Percentiles rank a stretch among this genome's conserved stretches.
These are phyloP conservation scores for Hypoxylon subgilvum DNA, from an alignment of 495 filamentous ascomycete species.

Conservation along the genomic window DNA sequence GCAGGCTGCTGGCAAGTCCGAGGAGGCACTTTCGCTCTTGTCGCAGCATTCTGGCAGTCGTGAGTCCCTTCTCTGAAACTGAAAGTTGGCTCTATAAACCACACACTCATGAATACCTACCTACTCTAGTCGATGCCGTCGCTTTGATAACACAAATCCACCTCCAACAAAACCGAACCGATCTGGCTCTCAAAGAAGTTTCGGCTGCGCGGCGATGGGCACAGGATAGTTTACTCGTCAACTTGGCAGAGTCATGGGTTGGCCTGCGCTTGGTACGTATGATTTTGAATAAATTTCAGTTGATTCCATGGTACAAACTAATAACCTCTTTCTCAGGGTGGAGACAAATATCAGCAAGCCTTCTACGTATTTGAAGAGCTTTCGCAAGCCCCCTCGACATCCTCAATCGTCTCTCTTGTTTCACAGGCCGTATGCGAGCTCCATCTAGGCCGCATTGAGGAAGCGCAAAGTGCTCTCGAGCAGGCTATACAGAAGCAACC, in stretches of 20 bases:
- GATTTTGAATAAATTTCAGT: neutral
- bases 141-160: slow-evolving; percentile 88
- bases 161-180: slow-evolving; percentile 85
- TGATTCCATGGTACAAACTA: slow-evolving; percentile 1
- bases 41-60: slow-evolving; percentile 86
- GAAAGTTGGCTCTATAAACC: neutral
- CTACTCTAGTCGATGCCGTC: slow-evolving; percentile 60
- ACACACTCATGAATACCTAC: neutral
- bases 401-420: slow-evolving; percentile 71
- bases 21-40: slow-evolving; percentile 81
- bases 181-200: slow-evolving; percentile 89
- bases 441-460: slow-evolving; percentile 85
- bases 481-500: slow-evolving; percentile 78
- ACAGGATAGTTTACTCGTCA: slow-evolving; percentile 91
- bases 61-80: slow-evolving; percentile 53
- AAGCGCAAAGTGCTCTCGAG: slow-evolving; percentile 85
- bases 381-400: slow-evolving; percentile 78
- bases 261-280: slow-evolving; percentile 79
- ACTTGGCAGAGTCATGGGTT: slow-evolving; percentile 94
- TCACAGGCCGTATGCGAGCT: slow-evolving; percentile 91
- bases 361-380: slow-evolving; percentile 99
- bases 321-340: slow-evolving; percentile 64
- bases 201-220: slow-evolving; percentile 90
- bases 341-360: slow-evolving; percentile 93
- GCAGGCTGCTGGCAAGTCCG: slow-evolving; percentile 73